Evolutionary conservation across 106 monocot genomes (phyloP), one percentile per base, ranked within the genome.

Genomic region (Posidonia australis): DNA sequence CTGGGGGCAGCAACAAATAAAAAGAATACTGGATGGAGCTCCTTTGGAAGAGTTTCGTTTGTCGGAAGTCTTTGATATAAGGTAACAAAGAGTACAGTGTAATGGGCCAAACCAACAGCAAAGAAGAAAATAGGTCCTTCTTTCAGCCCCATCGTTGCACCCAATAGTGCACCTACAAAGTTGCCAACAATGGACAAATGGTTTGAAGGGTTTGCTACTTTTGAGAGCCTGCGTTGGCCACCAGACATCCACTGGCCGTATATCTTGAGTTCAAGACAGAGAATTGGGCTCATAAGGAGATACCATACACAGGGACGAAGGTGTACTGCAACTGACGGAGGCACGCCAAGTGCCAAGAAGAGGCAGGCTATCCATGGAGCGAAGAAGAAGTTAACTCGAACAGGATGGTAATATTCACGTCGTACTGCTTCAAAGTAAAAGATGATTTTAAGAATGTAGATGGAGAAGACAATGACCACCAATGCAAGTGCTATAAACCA

Each of bases 11-110:
- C 90, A 5, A 90, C 80, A 46, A 92, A 92, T 21, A 92, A 46
- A 22, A 70, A 92, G 80, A 92, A 92, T 10, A 92, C 92, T 3
- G 92, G 92, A 66, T 92, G 92, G 46, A 87, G 84, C 52, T 92
- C 92, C 46, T 77, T 81, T 0, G 92, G 90, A 21, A 90, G 80
- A 2, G 83, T 74, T 57, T 86, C 86, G 13, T 83, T 90, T 0
- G 83, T 90, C 0, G 90, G 90, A 18, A 90, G 78, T 54, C 90
- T 78, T 76, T 90, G 90, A 45, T 86, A 90, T 58, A 91, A 56
- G 24, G 86, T 91, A 3, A 91, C 86, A 63, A 91, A 91, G 6
- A 91, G 60, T 19, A 91, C 91, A 5, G 65, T 54, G 66, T 92
- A 92, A 58, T 92, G 92, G 5, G 87, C 92, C 18, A 92, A 44